Conservation (phyloP, 2,329 filamentous ascomycete genomes). For the Colletotrichum lindemuthianum region DNA sequence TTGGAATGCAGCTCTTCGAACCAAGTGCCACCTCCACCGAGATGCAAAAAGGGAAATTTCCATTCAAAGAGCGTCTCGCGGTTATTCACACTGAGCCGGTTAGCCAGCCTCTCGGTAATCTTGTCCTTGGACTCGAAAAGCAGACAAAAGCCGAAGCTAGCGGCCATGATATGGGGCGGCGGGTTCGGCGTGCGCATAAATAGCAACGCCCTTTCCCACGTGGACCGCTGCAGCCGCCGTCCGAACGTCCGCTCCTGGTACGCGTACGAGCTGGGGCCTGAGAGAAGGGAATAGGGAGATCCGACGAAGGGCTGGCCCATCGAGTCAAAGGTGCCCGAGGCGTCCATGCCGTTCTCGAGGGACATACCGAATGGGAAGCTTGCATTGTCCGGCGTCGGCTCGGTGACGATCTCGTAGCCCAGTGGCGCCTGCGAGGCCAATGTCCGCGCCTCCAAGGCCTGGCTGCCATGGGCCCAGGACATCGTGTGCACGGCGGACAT, state of each 20-base stretch:
- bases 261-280: slow-evolving; percentile 64
- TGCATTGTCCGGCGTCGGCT: slow-evolving; percentile 62
- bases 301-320: slow-evolving; percentile 12
- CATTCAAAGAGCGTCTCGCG: slow-evolving; percentile 65
- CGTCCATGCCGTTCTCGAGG: slow-evolving; percentile 34
- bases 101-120: slow-evolving; percentile 55
- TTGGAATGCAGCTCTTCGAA: slow-evolving; percentile 48
- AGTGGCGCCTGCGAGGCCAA: slow-evolving; percentile 4
- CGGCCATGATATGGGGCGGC: slow-evolving; percentile 58
- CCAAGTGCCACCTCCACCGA: slow-evolving; percentile 76
- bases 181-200: slow-evolving; percentile 64
- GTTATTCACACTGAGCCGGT: slow-evolving; percentile 44
- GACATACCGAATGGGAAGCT: slow-evolving; percentile 58
- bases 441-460: background rate
- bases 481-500: slow-evolving; percentile 25
- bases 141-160: slow-evolving; percentile 76
- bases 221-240: slow-evolving; percentile 73
- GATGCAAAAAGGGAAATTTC: slow-evolving; percentile 69
- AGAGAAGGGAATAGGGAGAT: slow-evolving; percentile 48
- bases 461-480: slow-evolving; percentile 2
- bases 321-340: slow-evolving; percentile 1
- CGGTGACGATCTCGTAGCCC: slow-evolving; percentile 59
- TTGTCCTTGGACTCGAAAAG: slow-evolving; percentile 64
- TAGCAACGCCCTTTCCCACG: slow-evolving; percentile 69
- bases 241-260: slow-evolving; percentile 75